Conservation (phyloP, 805 yeast species). For the Suhomyces sp. region DNA sequence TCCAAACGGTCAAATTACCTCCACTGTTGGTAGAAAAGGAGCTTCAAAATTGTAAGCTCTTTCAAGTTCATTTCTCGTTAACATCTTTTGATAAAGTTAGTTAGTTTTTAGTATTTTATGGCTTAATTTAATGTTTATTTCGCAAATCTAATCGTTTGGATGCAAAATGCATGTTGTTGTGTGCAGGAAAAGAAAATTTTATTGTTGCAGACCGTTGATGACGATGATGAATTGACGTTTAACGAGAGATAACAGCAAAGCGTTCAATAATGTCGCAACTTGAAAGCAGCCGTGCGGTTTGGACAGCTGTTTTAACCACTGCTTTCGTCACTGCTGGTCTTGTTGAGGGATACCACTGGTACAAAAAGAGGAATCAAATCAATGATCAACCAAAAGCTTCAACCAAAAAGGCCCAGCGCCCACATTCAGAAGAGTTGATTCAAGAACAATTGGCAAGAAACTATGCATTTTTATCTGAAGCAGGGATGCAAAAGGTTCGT, state of each 20-base stretch:
- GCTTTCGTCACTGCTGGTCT: constrained; percentile 33
- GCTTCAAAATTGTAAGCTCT: constrained; percentile 51
- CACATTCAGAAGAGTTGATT: constrained; percentile 62
- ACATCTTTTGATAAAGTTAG: neutral
- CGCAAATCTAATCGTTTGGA: neutral
- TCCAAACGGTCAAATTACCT: constrained; percentile 89
- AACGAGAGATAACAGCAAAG: neutral
- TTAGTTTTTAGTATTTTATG: neutral
- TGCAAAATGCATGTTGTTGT: neutral
- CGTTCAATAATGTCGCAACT: neutral
- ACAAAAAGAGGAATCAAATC: constrained; percentile 1
- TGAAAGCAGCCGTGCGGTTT: neutral
- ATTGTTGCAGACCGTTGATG: neutral
- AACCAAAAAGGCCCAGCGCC: constrained; percentile 7
- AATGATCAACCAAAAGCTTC: neutral
- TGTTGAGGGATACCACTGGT: constrained; percentile 35
- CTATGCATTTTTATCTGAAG: constrained; percentile 85
- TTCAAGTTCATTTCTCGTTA: neutral
- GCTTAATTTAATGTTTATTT: neutral
- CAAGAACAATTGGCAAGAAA: constrained; percentile 92
- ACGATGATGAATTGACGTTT: neutral
- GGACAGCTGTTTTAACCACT: constrained; percentile 22
- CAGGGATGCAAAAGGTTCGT: constrained; percentile 74
- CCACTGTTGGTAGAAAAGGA: constrained; percentile 70
- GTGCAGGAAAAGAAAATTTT: constrained; percentile 3